These are phyloP conservation scores for Kalmanozyma brasiliensis DNA, from an alignment of 1,284 basidiomycete species.

Conservation along the genomic window DNA sequence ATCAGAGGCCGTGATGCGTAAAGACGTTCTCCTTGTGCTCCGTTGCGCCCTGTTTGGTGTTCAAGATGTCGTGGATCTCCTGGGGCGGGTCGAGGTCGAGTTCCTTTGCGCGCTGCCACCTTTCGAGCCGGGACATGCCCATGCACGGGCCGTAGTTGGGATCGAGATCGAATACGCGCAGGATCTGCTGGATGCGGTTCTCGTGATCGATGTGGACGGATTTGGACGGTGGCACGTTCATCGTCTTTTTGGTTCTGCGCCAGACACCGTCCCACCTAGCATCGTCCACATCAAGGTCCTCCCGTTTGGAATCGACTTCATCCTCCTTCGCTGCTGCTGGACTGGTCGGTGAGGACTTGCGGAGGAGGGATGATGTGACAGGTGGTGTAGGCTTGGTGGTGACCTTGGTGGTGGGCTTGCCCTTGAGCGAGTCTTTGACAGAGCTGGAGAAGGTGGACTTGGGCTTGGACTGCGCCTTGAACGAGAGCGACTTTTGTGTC, in stretches of 20 bases:
- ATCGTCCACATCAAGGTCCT: conserved; percentile 49
- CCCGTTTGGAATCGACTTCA: conserved; percentile 19
- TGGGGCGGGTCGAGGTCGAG: conserved; percentile 84
- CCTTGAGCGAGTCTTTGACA: conserved; percentile 35
- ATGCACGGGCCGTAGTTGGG: conserved; percentile 81
- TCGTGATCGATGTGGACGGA: conserved; percentile 58
- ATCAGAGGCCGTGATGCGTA: conserved; percentile 30
- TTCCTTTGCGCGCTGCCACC: conserved; percentile 86
- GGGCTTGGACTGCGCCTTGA: conserved; percentile 43
- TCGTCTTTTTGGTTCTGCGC: conserved; percentile 46
- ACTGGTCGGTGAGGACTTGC: conserved; percentile 10
- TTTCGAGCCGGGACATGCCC: conserved; percentile 82
- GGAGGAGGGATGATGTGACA: conserved; percentile 17
- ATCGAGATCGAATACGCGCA: conserved; percentile 65
- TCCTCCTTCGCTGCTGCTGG: conserved; percentile 8
- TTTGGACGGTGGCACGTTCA: conserved; percentile 36
- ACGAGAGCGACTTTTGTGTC: conserved; percentile 36
- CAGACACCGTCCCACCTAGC: conserved; percentile 54
- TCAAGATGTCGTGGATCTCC: conserved; percentile 73
- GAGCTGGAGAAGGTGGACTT: conserved; percentile 38
- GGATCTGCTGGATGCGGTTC: conserved; percentile 62
- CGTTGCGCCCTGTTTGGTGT: conserved; percentile 54
- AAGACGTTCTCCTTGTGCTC: conserved; percentile 46
- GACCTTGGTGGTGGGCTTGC: conserved; percentile 19
- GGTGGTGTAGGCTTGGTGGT: conserved; percentile 17